Evolutionary conservation across 2,329 filamentous ascomycete genomes (phyloP).

Genomic region (Aspergillus neotritici): DNA sequence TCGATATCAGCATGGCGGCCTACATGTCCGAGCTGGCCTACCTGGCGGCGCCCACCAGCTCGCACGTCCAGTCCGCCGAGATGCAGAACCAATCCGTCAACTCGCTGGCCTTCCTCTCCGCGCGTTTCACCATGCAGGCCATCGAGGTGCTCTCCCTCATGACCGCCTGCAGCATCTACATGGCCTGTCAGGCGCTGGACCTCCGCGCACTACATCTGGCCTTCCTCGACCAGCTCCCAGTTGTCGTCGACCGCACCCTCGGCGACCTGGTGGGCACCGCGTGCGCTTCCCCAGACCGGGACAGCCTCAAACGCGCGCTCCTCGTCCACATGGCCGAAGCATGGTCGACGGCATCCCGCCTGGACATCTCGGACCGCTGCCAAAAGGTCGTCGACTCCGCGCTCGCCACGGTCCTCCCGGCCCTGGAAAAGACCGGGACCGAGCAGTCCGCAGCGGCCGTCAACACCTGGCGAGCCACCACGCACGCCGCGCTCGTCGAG

Average conservation of each 20-base stretch:
- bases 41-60: conserved; percentile 56
- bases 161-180: conserved; percentile 48
- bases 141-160: conserved; percentile 53
- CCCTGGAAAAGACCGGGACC: neutral
- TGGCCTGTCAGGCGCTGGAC: conserved; percentile 55
- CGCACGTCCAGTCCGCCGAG: conserved; percentile 60
- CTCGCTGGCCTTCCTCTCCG: conserved; percentile 55
- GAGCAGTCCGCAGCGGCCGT: neutral
- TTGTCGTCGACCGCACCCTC: neutral
- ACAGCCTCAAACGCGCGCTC: no score
- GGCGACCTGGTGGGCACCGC: no score
- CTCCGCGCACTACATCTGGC: conserved; percentile 32
- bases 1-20: conserved; percentile 60
- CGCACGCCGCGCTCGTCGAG: neutral
- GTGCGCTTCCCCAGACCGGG: no score
- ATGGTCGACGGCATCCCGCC: conserved; percentile 2
- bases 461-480: neutral
- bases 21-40: conserved; percentile 58
- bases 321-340: no score
- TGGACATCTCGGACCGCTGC: conserved; percentile 1
- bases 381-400: neutral
- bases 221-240: neutral
- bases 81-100: conserved; percentile 64
- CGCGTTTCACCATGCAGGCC: conserved; percentile 51
- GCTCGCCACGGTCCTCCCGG: neutral